Evolutionary conservation across 2,329 filamentous ascomycete species (phyloP), one percentile per base, ranked within the genome.

Genomic region (Samsoniella hepiali): DNA sequence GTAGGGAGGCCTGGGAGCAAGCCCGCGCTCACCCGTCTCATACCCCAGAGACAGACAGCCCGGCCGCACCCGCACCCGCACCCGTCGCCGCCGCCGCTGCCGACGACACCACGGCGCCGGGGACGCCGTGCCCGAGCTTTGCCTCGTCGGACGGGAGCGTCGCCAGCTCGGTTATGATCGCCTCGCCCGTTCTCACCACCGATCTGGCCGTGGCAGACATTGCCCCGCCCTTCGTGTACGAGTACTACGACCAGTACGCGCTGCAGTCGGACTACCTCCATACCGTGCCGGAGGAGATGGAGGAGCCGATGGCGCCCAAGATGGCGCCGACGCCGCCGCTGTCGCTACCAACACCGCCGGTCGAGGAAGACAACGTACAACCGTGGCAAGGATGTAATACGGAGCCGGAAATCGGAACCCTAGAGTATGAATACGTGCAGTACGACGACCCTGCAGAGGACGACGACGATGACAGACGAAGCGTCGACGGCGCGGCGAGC

Each of bases 1-100:
- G 76, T 45, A 75, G 77, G 3, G 77, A 80, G 58, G 71, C 76
- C 2, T 77, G 75, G 75, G 68, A 68, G 15, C 50, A 13, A n/a
- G 22, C 32, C 27, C 59, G 59, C 1, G 7, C 9, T 5, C 38
- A 4, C 17, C 32, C 40, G 51, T 7, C 51, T 27, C 5, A 1
- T 11, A 40, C 15, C 3, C 38, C 7, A 15, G 13, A 40, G 38
- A 8, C 34, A 10, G 51, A 17, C n/a, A 38, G 32, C 8, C 34
- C 11, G 2, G n/a, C 22, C 29, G n/a, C 11, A 13, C 13, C 10
- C 2, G 13, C 10, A 13, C 42, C 31, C 38, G 10, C 54, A 13
- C 38, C 5, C 13, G 55, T 22, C 22, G 32, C 5, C 38, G 29
- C n/a, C 22, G 27, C 32, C 38, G 8, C 11, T 5, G 22, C 31